Evolutionary conservation across 371 early-diverging fungal genomes (phyloP).

Genomic region (Enteropsectra breve): DNA sequence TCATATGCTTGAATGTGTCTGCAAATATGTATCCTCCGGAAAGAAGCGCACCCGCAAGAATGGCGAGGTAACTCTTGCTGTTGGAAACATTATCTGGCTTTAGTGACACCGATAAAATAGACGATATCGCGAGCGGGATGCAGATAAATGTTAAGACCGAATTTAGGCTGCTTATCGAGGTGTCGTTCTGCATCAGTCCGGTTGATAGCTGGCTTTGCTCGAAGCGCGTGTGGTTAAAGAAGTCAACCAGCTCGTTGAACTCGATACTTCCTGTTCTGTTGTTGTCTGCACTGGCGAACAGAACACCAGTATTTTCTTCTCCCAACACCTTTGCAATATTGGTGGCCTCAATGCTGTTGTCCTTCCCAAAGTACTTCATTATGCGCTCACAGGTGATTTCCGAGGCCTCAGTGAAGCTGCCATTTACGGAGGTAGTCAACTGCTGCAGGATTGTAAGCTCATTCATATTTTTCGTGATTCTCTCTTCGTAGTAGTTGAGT

Average conservation of each 20-base stretch:
- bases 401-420: conserved; percentile 5
- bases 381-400: conserved; percentile 28
- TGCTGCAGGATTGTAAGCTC: conserved; percentile 25
- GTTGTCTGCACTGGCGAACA: conserved; percentile 25
- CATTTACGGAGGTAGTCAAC: conserved; percentile 13
- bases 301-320: conserved; percentile 14
- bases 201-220: conserved; percentile 33
- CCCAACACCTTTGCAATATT: conserved; percentile 23
- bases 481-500: conserved; percentile 26
- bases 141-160: not conserved
- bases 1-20: conserved; percentile 12
- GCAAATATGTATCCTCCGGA: conserved; percentile 18
- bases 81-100: not conserved
- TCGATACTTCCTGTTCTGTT: conserved; percentile 19
- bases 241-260: conserved; percentile 20
- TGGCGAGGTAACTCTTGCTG: not conserved
- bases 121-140: not conserved
- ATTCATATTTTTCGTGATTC: conserved; percentile 38
- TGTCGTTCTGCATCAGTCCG: conserved; percentile 36
- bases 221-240: conserved; percentile 27
- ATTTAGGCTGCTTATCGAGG: conserved; percentile 26
- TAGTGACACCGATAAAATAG: not conserved
- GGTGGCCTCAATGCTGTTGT: conserved; percentile 10
- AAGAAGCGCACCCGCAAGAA: not conserved
- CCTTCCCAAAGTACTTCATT: conserved; percentile 5